Evolutionary conservation across 495 filamentous ascomycete species (phyloP).

Genomic region (Xylaria acuta): DNA sequence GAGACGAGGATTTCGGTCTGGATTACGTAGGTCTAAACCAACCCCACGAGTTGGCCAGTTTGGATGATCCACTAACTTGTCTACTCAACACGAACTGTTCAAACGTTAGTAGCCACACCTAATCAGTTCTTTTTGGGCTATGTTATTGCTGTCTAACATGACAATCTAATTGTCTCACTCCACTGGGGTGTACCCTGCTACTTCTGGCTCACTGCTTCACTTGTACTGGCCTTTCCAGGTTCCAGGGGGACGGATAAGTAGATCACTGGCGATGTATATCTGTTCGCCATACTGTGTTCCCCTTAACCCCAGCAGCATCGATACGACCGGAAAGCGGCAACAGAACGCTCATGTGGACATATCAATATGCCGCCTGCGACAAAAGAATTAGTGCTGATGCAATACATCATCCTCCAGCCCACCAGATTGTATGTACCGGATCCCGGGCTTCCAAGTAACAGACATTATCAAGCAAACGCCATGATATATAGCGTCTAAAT

Average conservation of each 20-base stretch:
- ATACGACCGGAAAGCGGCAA: neutral
- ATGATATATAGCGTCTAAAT: neutral
- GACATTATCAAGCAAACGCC: neutral
- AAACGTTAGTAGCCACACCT: neutral
- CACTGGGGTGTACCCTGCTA: conserved; percentile 1
- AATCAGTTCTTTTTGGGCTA: neutral
- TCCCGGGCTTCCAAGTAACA: neutral
- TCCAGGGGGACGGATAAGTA: neutral
- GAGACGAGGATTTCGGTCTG: neutral
- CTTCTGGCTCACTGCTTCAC: neutral
- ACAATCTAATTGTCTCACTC: neutral
- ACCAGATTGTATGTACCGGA: neutral
- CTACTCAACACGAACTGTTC: neutral
- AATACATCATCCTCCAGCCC: neutral
- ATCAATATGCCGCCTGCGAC: neutral
- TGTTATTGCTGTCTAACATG: neutral
- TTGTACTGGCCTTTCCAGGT: neutral
- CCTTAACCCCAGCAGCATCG: neutral
- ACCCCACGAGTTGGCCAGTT: neutral
- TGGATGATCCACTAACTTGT: neutral
- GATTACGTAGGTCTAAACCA: neutral
- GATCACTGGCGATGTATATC: neutral
- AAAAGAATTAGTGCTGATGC: neutral
- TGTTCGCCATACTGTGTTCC: neutral
- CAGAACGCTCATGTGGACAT: neutral